A percentile compares a stretch with the other conserved stretches of the same genome.
These are phyloP conservation scores for Euryodendron excelsum DNA, from an alignment of 148 eudicot species.

Conservation along the genomic window DNA sequence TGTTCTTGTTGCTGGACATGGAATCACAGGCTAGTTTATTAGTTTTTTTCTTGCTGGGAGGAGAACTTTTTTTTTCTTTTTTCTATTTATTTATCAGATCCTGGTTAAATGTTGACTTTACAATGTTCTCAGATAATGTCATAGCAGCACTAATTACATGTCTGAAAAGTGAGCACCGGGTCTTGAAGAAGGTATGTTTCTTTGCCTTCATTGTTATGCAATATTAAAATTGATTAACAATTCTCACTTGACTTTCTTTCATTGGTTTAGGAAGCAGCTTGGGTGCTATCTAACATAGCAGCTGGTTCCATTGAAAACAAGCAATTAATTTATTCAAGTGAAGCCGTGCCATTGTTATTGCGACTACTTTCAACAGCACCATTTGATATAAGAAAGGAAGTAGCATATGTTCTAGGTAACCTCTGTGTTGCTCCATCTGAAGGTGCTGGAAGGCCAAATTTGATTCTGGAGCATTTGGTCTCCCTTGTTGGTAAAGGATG, in stretches of 20 bases:
- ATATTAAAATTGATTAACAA: constrained; percentile 1
- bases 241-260: background rate
- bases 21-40: constrained; percentile 61
- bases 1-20: constrained; percentile 60
- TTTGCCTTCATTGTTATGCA: background rate
- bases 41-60: constrained; percentile 9
- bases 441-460: constrained; percentile 58
- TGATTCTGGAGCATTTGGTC: constrained; percentile 80
- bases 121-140: constrained; percentile 48
- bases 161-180: constrained; percentile 88
- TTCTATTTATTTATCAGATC: constrained; percentile 11
- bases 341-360: constrained; percentile 61
- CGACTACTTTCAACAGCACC: constrained; percentile 71
- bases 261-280: constrained; percentile 74
- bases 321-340: constrained; percentile 58
- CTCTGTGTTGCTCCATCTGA: constrained; percentile 83
- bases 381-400: constrained; percentile 88
- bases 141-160: constrained; percentile 66
- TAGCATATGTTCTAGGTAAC: constrained; percentile 86
- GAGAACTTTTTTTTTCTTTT: background rate
- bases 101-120: constrained; percentile 1
- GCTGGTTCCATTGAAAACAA: constrained; percentile 87
- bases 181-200: constrained; percentile 73
- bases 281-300: constrained; percentile 96
- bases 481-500: constrained; percentile 75